A percentile compares a stretch with the other conserved stretches of the same genome.
These are phyloP conservation scores for Lactarius pseudohatsudake DNA, from an alignment of 768 basidiomycete genomes.

Conservation along the genomic window DNA sequence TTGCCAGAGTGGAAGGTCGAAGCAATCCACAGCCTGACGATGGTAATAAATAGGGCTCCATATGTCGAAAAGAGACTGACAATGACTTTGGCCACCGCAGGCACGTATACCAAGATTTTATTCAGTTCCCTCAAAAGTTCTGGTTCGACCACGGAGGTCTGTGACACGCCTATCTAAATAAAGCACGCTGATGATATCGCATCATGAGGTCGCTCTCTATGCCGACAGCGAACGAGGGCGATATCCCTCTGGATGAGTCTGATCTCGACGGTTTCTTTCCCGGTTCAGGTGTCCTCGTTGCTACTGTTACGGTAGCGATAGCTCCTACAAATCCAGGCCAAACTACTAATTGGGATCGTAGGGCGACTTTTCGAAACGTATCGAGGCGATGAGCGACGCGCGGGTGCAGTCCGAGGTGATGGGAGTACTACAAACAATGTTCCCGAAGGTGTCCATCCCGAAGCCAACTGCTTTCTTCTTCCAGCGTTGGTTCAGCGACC, in stretches of 20 bases:
- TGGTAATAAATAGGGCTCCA: conserved; percentile 40
- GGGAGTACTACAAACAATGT: conserved; percentile 54
- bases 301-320: conserved; percentile 47
- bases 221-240: conserved; percentile 19
- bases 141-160: conserved; percentile 10
- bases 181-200: background rate
- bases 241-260: conserved; percentile 65
- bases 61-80: background rate
- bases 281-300: conserved; percentile 56
- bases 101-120: too few relatives aligned
- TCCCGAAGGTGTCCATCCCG: conserved; percentile 50
- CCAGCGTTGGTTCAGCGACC: conserved; percentile 51
- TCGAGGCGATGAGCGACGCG: conserved; percentile 50
- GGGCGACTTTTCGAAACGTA: conserved; percentile 58
- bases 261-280: conserved; percentile 57
- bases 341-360: conserved; percentile 28
- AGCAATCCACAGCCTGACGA: conserved; percentile 59
- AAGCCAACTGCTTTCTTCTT: conserved; percentile 54
- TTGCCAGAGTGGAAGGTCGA: conserved; percentile 60
- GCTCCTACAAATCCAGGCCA: conserved; percentile 12
- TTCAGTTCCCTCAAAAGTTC: conserved; percentile 5
- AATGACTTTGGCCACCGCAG: too few relatives aligned
- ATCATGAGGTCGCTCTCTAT: conserved; percentile 13
- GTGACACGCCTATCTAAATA: background rate
- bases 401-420: conserved; percentile 54